Conservation (phyloP, 73 alveolate genomes). For the Paramecium sexaurelia region DNA sequence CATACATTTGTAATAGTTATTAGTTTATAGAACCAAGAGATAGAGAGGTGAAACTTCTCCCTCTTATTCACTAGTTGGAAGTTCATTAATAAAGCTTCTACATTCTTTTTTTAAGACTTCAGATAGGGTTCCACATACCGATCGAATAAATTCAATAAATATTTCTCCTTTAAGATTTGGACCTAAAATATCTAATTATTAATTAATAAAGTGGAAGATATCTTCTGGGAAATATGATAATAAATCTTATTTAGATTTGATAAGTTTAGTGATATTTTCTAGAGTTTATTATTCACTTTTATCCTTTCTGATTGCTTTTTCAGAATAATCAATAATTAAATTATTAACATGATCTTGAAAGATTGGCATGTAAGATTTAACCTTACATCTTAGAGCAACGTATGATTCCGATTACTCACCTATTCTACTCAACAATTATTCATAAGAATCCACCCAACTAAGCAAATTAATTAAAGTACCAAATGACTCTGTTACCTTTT, state of each 20-base stretch:
- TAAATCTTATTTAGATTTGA: constrained; percentile 2
- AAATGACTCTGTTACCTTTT: constrained; percentile 26
- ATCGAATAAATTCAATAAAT: constrained; percentile 32
- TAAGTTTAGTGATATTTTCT: constrained; percentile 3
- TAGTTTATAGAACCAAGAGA: background rate
- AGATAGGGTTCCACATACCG: background rate
- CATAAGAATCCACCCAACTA: constrained; percentile 36
- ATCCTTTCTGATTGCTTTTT: constrained; percentile 36
- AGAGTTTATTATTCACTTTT: constrained; percentile 4
- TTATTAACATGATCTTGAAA: constrained; percentile 34
- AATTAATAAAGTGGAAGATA: constrained; percentile 31
- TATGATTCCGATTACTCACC: constrained; percentile 5
- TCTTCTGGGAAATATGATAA: constrained; percentile 52
- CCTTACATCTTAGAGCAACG: constrained; percentile 14
- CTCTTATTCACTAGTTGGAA: background rate
- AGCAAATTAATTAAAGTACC: constrained; percentile 32
- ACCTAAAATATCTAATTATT: constrained; percentile 23
- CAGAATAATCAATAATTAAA: constrained; percentile 21
- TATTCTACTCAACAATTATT: background rate
- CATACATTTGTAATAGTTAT: constrained; percentile 46
- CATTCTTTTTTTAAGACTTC: constrained; percentile 11
- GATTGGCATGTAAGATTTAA: constrained; percentile 47
- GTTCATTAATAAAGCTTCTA: background rate
- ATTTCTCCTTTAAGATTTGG: constrained; percentile 49
- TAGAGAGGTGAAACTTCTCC: constrained; percentile 25